Conservation (phyloP, 768 basidiomycete genomes). For the Jaapia argillacea region DNA sequence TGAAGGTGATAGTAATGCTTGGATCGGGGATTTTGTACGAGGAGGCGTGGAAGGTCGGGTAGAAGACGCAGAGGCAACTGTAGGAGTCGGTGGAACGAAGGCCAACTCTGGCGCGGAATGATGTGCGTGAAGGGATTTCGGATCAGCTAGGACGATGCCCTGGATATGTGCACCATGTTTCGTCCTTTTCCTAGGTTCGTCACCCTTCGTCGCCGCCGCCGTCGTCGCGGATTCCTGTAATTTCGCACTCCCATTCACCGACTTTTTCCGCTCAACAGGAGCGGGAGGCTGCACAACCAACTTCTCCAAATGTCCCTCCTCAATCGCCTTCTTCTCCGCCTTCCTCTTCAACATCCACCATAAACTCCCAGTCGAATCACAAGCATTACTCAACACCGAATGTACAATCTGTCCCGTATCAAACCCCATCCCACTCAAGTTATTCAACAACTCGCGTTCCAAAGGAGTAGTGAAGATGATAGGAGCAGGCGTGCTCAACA, state of each 20-base stretch:
- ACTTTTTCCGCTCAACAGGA: conserved; percentile 4
- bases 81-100: conserved; percentile 73
- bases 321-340: conserved; percentile 49
- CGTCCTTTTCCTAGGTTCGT: conserved; percentile 22
- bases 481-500: conserved; percentile 57
- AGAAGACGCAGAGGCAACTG: conserved; percentile 23
- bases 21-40: conserved; percentile 24
- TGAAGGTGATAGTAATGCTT: conserved; percentile 39
- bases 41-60: conserved; percentile 47
- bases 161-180: too few species aligned
- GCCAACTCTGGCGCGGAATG: conserved; percentile 51
- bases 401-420: conserved; percentile 96
- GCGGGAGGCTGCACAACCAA: conserved; percentile 3
- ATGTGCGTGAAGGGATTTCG: conserved; percentile 20
- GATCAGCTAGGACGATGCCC: conserved; percentile 12
- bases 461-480: conserved; percentile 81
- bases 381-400: conserved; percentile 84
- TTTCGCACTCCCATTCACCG: conserved; percentile 2
- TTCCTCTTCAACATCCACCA: conserved; percentile 97
- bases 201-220: conserved; percentile 13
- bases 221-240: conserved; percentile 13
- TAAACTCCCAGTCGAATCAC: conserved; percentile 80
- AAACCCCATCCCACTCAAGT: conserved; percentile 67
- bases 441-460: conserved; percentile 74
- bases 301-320: conserved; percentile 20